Base-by-base conservation (phyloP, 768 basidiomycete genomes). In the Mycena maculata region DNA sequence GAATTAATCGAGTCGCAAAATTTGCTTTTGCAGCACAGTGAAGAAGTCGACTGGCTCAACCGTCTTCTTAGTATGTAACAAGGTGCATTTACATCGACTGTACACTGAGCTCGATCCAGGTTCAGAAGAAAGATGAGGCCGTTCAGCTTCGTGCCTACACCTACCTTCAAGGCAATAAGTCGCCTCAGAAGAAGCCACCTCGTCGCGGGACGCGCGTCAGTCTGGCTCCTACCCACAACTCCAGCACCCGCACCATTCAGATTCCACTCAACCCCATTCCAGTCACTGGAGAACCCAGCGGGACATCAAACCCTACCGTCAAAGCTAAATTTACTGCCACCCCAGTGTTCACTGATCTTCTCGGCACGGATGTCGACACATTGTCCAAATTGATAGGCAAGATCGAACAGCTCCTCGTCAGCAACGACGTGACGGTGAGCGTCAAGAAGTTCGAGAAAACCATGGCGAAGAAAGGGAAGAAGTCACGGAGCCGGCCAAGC, bases 231-330 rank as follows among this genome's bases (percentile, higher is more conserved):
- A 47, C 22, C 22, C 28, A 33, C 39, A 59, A 65, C 49, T 49
- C 49, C 39, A 27, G 63, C 49, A 58, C 47, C 30, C 56, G 56
- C 49, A 50, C 42, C 7, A 44, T 65, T 39, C n/a, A 65, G 33
- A 65, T 65, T 33, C 64, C 64, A 16, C 64, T 65, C n/a, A 31
- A 65, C 42, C 64, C 64, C 41, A 38, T 53, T 22, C 38, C 41
- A 48, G 23, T 53, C 42, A 3, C 64, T 38, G 12, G 12, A 25
- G 23, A 31, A 30, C 63, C 55, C 53, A 45, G 42, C 39, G 9
- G 38, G 44, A 28, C 52, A 23, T 25, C 56, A 4, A 59, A 65
- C 50, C 25, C 64, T n/a, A 42, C 41, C n/a, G 22, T 10, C 36
- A 45, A 55, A 41, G 41, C 30, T 12, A 52, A 56, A 48, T 36